Evolutionary conservation across 2,329 filamentous ascomycete species (phyloP).

Genomic region (Ophiostoma perfectum): DNA sequence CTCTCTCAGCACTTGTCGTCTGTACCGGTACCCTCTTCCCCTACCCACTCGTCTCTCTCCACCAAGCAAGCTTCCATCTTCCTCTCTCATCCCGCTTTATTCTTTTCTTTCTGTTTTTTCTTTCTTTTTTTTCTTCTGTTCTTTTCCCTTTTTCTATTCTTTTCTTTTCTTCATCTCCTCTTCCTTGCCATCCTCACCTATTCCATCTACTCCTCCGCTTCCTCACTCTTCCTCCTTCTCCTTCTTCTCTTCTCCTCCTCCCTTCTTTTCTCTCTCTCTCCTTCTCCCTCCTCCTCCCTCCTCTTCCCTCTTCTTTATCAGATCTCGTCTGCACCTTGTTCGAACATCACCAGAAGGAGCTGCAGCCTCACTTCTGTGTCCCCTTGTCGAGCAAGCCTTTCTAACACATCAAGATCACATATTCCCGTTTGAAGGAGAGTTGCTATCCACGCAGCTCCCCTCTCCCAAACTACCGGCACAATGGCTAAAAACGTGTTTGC

Average conservation of each 20-base stretch:
- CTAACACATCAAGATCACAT: not conserved
- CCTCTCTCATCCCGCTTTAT: slow-evolving; percentile 9
- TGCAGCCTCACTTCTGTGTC: slow-evolving; percentile 3
- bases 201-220: slow-evolving; percentile 5
- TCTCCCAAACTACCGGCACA: slow-evolving; percentile 23
- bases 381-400: slow-evolving; percentile 1
- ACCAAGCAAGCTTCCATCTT: not conserved
- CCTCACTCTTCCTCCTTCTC: not conserved
- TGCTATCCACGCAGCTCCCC: slow-evolving; percentile 15
- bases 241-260: not conserved
- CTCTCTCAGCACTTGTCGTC: not conserved
- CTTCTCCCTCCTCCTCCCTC: not conserved
- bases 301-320: slow-evolving; percentile 9
- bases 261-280: not conserved
- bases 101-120: not conserved
- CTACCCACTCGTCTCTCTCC: not conserved
- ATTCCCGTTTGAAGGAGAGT: slow-evolving; percentile 16
- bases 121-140: not conserved
- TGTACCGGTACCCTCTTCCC: not conserved
- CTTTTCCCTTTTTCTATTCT: not conserved
- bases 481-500: slow-evolving; percentile 68
- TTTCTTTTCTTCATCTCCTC: not conserved
- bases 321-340: slow-evolving; percentile 13
- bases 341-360: slow-evolving; percentile 12
- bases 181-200: not conserved